Evolutionary conservation across 352 stramenopile genomes (phyloP), one percentile per base, ranked within the genome.

Genomic region (Phytophthora pistaciae): DNA sequence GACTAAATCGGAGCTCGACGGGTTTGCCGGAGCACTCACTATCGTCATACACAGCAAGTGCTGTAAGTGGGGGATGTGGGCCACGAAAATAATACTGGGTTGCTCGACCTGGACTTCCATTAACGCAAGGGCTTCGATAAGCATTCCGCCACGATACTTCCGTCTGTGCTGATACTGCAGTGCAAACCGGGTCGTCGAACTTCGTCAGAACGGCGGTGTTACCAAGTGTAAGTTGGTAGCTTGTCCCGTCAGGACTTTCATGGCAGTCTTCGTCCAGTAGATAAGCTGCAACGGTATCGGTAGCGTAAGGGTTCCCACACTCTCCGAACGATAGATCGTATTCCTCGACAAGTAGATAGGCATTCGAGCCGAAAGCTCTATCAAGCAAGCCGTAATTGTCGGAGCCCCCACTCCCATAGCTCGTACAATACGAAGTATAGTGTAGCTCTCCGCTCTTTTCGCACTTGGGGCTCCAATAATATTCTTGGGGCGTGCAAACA

Each of bases 251-350:
- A 13, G 2, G 25, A 49, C 46, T 56, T 27, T 14, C 1, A n/a
- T 68, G 52, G n/a, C 61, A 68, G 18, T 49, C 20, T 36, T 68
- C 61, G 11, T 68, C 27, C 16, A 68, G 52, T 27, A 49, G 23
- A 56, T 68, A 68, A 10, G 40, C 25, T 23, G 27, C 21, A 18
- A 29, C 52, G 13, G 29, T 61, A 23, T 49, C 18, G 13, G 57
- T 21, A 3, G 38, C 52, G 18, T 46, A 20, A 14, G 44, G 5
- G 18, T 36, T 6, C 33, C 52, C 50, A 49, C 52, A 68, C 31
- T 20, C 29, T 2, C 42, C 27, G 5, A 68, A 18, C 5, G 38
- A 36, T 3, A 16, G 33, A 42, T 61, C 52, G 29, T 68, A 68
- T 16, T 60, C 21, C 14, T 68, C 61, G 9, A 68, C n/a, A 6